Base-by-base conservation (phyloP, 169 alveolate species). In the Eimeria maxima region DNA sequence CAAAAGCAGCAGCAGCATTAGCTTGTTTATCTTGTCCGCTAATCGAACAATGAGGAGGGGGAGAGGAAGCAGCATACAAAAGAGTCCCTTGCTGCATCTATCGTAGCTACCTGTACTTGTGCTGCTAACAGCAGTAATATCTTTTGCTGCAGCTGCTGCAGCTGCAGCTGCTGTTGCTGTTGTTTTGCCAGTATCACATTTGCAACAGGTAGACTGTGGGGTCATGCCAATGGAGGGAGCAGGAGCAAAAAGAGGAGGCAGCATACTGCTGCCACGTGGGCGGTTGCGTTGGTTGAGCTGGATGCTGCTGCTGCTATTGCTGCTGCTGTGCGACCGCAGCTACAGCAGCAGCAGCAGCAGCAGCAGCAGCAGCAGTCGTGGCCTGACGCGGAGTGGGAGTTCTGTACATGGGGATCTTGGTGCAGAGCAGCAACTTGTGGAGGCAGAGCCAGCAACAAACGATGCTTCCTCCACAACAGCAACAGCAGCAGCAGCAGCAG, bases 401-500 rank as follows among this genome's bases (percentile, higher is more conserved):
- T 24, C 33, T 63, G 3, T 11, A 24, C 38, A 50, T 13, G 83
- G 38, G 29, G 55, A 13, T 50, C 83, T 73, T 22, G 83, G 5
- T 6, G 83, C 55, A 0, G 55, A 73, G 55, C 27, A 42, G 55
- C 45, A 11, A 16, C 55, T 33, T 8, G 42, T 8, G 53, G 83
- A 73, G 14, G 53, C 16, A 29, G 53, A 27, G 16, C 11, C 29
- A 22, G 50, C 10, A 8, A 4, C 42, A 11, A 27, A 6, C 50
- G 50, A 10, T 27, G 76, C 18, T 53, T 53, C 18, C 60, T 53
- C 18, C 60, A 53, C 60, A 53, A 18, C n/a, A 22, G 20, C 80
- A 27, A 47, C 80, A n/a, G 80, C 8, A 27, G 83, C 13, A 73
- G 83, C 53, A 73, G 55, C 83, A 73, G 83, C n/a, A 8, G 55